A percentile compares a stretch with the other conserved stretches of the same genome.
Conservation (phyloP, 1,284 basidiomycete species). For the Phlebopus sp. region DNA sequence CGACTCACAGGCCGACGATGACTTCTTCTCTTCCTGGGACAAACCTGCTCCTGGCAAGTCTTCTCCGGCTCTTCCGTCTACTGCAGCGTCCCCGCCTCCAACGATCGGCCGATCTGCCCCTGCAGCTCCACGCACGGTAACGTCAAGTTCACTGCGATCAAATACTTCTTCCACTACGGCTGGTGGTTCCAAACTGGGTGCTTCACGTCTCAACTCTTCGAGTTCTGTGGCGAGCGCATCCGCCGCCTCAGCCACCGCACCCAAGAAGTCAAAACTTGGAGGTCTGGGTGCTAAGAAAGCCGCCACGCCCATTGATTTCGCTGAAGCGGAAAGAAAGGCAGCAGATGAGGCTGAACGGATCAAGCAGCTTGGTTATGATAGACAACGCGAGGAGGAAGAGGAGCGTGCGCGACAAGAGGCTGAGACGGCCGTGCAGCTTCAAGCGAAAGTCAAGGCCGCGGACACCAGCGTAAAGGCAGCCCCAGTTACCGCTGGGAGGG, state of each 20-base stretch:
- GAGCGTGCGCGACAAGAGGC: slow-evolving; percentile 59
- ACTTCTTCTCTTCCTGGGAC: slow-evolving; percentile 97
- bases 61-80: slow-evolving; percentile 45
- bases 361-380: slow-evolving; percentile 87
- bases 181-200: slow-evolving; percentile 44
- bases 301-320: slow-evolving; percentile 80
- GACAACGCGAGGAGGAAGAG: slow-evolving; percentile 72
- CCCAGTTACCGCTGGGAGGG: slow-evolving; percentile 27
- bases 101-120: slow-evolving; percentile 27
- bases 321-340: slow-evolving; percentile 86
- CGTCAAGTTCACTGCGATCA: slow-evolving; percentile 58
- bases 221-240: slow-evolving; percentile 34
- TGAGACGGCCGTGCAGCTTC: slow-evolving; percentile 43
- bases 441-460: slow-evolving; percentile 37
- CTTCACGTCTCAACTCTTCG: slow-evolving; percentile 55
- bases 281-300: slow-evolving; percentile 87
- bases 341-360: slow-evolving; percentile 86
- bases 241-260: slow-evolving; percentile 34
- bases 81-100: slow-evolving; percentile 37
- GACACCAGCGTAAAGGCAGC: slow-evolving; percentile 23
- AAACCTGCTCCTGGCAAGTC: slow-evolving; percentile 68
- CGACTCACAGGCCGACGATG: slow-evolving; percentile 57
- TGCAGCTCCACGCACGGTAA: slow-evolving; percentile 56
- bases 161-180: slow-evolving; percentile 36
- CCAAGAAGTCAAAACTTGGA: slow-evolving; percentile 71